Evolutionary conservation across 805 yeast genomes (phyloP).

Genomic region (Monosporozyma servazzii): DNA sequence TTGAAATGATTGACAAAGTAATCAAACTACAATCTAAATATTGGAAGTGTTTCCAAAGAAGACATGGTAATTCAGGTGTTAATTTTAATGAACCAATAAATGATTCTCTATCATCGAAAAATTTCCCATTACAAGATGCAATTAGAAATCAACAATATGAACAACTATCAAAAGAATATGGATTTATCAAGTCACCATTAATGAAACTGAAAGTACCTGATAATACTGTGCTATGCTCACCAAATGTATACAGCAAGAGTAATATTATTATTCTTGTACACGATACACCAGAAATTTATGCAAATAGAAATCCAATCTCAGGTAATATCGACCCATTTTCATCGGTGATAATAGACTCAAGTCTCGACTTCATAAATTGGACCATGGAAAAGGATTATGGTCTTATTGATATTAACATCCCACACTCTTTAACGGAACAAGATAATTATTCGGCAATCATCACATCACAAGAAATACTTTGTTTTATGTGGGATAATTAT

Average conservation of each 20-base stretch:
- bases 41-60: conserved; percentile 69
- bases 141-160: conserved; percentile 62
- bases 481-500: conserved; percentile 87
- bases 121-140: conserved; percentile 57
- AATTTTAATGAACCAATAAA: conserved; percentile 30
- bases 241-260: conserved; percentile 57
- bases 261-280: conserved; percentile 66
- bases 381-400: conserved; percentile 53
- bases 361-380: conserved; percentile 65
- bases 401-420: conserved; percentile 74
- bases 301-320: conserved; percentile 65
- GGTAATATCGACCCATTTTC: conserved; percentile 69
- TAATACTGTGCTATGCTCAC: conserved; percentile 42
- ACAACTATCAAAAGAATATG: conserved; percentile 43
- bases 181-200: conserved; percentile 63
- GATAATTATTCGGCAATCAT: conserved; percentile 51
- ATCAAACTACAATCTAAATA: conserved; percentile 69
- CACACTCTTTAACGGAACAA: conserved; percentile 41
- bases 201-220: conserved; percentile 30
- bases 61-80: conserved; percentile 46
- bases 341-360: conserved; percentile 68
- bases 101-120: conserved; percentile 29
- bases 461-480: conserved; percentile 65
- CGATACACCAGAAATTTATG: conserved; percentile 92
- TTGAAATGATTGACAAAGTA: conserved; percentile 75